Evolutionary conservation across 2,329 filamentous ascomycete species (phyloP).

Genomic region (Ilyonectria sp.): DNA sequence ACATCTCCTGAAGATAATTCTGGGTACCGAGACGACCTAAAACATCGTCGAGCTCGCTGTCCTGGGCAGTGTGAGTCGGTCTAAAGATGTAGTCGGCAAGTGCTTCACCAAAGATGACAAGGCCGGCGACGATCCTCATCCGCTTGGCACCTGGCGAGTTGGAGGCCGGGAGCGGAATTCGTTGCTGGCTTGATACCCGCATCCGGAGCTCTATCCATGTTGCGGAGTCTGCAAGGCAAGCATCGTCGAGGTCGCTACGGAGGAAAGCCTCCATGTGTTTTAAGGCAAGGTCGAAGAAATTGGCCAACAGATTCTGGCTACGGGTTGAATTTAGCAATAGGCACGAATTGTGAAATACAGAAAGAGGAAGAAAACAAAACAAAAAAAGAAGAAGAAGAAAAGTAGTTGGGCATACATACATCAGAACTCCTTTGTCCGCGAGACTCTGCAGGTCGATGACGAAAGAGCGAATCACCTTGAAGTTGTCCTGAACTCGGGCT

Average conservation of each 20-base stretch:
- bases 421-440: too few relatives aligned
- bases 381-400: too few relatives aligned
- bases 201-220: not conserved
- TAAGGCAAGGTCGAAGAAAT: not conserved
- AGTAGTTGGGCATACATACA: too few relatives aligned
- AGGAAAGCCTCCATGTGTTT: slow-evolving; percentile 4
- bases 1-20: not conserved
- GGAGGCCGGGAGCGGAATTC: not conserved
- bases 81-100: not conserved
- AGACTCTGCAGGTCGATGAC: too few relatives aligned
- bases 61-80: not conserved
- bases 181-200: not conserved
- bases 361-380: too few relatives aligned
- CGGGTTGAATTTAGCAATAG: not conserved
- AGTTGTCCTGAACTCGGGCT: too few relatives aligned
- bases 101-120: slow-evolving; percentile 3
- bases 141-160: slow-evolving; percentile 4
- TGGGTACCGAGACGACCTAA: not conserved
- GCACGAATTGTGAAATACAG: too few relatives aligned
- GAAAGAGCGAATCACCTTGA: too few relatives aligned
- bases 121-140: slow-evolving; percentile 2
- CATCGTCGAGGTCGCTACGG: not conserved
- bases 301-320: not conserved
- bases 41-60: not conserved
- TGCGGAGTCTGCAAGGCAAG: not conserved